Percentiles rank a stretch among this genome's conserved stretches.
These are phyloP conservation scores for Geotrichum aggregatum DNA, from an alignment of 1,139 yeast species.

Conservation along the genomic window DNA sequence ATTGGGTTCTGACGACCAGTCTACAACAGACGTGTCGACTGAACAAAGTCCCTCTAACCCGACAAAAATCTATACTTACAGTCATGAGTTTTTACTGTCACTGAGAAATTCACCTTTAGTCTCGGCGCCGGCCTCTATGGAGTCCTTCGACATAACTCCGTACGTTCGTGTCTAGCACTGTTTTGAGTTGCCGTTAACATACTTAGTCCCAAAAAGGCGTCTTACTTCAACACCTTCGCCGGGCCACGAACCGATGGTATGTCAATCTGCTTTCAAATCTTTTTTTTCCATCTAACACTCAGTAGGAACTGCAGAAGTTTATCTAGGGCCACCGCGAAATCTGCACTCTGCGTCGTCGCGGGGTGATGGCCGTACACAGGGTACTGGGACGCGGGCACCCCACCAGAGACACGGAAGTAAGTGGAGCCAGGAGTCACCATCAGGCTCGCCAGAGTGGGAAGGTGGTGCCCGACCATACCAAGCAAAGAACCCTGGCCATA, in stretches of 20 bases:
- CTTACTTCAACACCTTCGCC: conserved; percentile 1
- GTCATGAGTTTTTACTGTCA: background rate
- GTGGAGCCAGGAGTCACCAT: background rate
- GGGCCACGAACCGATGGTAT: conserved; percentile 1
- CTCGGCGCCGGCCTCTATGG: background rate
- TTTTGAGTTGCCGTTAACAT: no score
- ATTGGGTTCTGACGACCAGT: background rate
- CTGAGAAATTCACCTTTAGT: conserved; percentile 6
- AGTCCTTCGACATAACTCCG: background rate
- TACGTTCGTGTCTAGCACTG: no score
- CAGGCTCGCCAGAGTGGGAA: conserved; percentile 1
- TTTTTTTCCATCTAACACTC: no score
- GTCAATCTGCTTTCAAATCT: no score
- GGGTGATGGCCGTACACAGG: background rate
- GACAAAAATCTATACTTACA: background rate
- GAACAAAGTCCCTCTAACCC: background rate
- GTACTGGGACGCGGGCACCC: no score
- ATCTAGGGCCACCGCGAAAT: background rate
- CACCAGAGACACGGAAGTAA: no score
- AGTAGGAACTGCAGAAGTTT: background rate
- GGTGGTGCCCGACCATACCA: conserved; percentile 2
- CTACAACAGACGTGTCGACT: no score
- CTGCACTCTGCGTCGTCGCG: background rate
- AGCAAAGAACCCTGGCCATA: background rate
- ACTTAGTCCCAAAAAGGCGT: conserved; percentile 3